Conservation (phyloP, 2,329 filamentous ascomycete species). For the Scytalidium sp. region DNA sequence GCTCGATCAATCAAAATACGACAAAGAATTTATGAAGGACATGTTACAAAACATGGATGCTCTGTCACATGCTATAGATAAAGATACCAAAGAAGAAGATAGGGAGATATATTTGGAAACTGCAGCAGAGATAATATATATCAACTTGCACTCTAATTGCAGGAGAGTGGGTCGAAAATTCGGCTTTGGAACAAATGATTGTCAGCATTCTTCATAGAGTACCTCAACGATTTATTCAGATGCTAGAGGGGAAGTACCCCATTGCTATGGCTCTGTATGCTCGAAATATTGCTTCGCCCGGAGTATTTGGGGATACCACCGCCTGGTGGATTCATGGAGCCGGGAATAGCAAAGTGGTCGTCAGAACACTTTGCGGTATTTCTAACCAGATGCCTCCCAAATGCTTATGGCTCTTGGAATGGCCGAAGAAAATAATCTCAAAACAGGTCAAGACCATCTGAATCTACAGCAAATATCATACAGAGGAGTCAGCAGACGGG, state of each 20-base stretch:
- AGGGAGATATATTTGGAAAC: constrained; percentile 4
- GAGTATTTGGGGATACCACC: constrained; percentile 6
- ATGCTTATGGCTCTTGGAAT: background rate
- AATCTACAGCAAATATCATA: no score
- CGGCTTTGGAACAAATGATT: constrained; percentile 12
- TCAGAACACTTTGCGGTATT: background rate
- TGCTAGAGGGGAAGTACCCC: constrained; percentile 9
- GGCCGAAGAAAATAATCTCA: background rate
- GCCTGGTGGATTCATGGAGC: constrained; percentile 1
- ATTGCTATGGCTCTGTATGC: constrained; percentile 14
- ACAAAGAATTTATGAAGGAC: constrained; percentile 8
- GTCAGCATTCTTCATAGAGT: constrained; percentile 9
- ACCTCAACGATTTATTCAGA: constrained; percentile 5
- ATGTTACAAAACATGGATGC: constrained; percentile 5
- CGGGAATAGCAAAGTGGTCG: background rate
- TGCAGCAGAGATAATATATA: constrained; percentile 4
- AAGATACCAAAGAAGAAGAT: background rate
- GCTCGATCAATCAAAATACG: no score
- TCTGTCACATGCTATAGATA: constrained; percentile 1
- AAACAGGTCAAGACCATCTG: no score
- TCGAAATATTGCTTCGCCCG: constrained; percentile 7
- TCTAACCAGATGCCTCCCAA: background rate
- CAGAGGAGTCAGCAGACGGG: no score
- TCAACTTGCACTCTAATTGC: constrained; percentile 8
- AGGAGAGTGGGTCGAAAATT: constrained; percentile 2